phyloP scores from a whole-genome alignment of 371 early-diverging fungal genomes.

The Mortierella sp. region DNA sequence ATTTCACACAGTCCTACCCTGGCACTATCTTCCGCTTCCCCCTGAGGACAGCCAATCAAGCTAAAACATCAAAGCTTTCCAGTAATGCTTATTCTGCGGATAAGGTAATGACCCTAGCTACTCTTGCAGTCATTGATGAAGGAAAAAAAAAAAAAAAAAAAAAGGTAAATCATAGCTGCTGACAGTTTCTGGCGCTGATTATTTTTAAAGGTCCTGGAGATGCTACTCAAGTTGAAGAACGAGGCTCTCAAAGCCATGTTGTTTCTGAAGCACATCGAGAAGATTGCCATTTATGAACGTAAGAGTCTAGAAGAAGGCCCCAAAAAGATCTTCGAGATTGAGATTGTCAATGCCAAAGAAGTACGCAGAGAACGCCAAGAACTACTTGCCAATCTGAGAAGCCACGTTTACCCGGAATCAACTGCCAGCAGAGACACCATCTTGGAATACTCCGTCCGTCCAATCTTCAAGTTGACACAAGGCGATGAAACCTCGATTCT shows the following conservation, averaged over 20 bases:
- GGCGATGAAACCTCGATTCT: conserved; percentile 13
- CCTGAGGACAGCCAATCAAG: conserved; percentile 28
- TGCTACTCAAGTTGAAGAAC: conserved; percentile 26
- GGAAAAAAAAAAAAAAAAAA: no score
- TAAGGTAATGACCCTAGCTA: conserved; percentile 6
- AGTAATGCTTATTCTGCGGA: conserved; percentile 19
- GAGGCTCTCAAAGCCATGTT: conserved; percentile 47
- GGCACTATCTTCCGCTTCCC: conserved; percentile 54
- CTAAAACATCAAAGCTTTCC: conserved; percentile 19
- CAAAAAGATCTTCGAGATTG: conserved; percentile 33
- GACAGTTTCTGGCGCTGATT: not conserved
- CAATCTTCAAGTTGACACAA: conserved; percentile 21
- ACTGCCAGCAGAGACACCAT: not conserved
- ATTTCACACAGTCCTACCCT: conserved; percentile 23
- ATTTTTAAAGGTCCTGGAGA: conserved; percentile 26
- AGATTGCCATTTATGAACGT: conserved; percentile 50
- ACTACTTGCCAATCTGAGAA: conserved; percentile 10
- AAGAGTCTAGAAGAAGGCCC: conserved; percentile 19
- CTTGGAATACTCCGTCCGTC: conserved; percentile 28
- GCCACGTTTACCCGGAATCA: conserved; percentile 9
- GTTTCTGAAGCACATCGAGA: conserved; percentile 53
- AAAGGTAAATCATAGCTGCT: not conserved
- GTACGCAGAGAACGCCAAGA: conserved; percentile 18
- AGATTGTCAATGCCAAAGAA: conserved; percentile 40
- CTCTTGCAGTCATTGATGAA: not conserved